Evolutionary conservation across 1,284 basidiomycete species (phyloP), one percentile per base, ranked within the genome.

Genomic region (Schizophyllum amplum): DNA sequence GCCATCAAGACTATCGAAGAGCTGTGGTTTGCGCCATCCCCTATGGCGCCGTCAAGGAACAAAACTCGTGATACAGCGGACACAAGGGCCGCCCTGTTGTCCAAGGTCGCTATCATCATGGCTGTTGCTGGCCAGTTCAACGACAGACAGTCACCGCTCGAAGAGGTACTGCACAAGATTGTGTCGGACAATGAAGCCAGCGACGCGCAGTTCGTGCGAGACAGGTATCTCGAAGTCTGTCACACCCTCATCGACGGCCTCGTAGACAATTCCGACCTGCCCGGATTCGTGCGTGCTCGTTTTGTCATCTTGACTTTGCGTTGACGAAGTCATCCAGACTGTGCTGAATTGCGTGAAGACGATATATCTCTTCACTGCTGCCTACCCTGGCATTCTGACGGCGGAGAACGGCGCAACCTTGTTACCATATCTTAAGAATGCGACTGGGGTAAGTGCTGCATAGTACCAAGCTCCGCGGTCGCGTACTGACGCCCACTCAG

Each of bases 1-100:
- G 93, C 96, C 0, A 76, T 91, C 61, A 92, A 92, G 66, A 87
- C 91, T 0, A 72, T 98, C 47, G 89, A 93, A 61, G 94, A 98
- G 60, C 74, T 98, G 6, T 94, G 95, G 89, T 96, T 97, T 67
- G 75, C 77, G n/a, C 49, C 51, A 46, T 57, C 22, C 63, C 67
- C 1, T 67, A n/a, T 20, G 47, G 6, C 22, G 5, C n/a, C n/a
- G 47, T 23, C 47, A 13, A 5, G 27, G 27, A 33, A 33, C 6
- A 33, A 33, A 33, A 13, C 6, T 5, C 27, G 13, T 6, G 27
- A 33, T 13, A 64, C 66, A 4, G 67, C 64, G 4, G 72, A 73
- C 15, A 81, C 84, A 56, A 87, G 83, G 66, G 69, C 72, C 1
- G 67, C 75, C 21, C 66, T 87, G 1, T 72, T 86, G 20, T 69